phyloP scores from a whole-genome alignment of 148 eudicot genomes.

The Diospyros kaki region DNA sequence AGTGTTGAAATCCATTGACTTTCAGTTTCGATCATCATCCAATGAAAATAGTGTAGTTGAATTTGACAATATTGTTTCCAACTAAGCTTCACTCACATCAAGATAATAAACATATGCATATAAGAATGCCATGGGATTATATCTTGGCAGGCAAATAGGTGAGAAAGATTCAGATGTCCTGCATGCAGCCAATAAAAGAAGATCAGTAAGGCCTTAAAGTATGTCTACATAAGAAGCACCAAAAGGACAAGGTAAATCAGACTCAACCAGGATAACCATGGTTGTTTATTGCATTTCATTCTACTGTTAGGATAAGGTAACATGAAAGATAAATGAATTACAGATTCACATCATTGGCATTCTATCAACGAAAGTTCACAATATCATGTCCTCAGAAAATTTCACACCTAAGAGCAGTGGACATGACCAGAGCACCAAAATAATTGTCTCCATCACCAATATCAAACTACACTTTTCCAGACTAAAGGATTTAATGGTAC shows the following conservation, averaged over 20 bases:
- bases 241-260: neutral
- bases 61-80: neutral
- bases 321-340: neutral
- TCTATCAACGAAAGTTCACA: neutral
- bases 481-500: no score
- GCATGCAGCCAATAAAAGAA: slow-evolving; percentile 35
- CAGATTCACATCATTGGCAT: neutral
- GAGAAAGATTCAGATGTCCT: slow-evolving; percentile 99
- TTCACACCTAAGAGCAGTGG: slow-evolving; percentile 1
- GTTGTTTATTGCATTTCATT: neutral
- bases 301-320: neutral
- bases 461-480: no score
- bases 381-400: neutral
- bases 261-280: neutral
- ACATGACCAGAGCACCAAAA: neutral
- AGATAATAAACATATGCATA: slow-evolving; percentile 91
- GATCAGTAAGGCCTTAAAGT: neutral
- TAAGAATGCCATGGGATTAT: slow-evolving; percentile 93
- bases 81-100: slow-evolving; percentile 59
- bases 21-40: neutral
- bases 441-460: no score
- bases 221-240: neutral
- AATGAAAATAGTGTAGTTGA: slow-evolving; percentile 4
- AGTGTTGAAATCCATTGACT: slow-evolving; percentile 11
- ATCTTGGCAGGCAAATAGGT: slow-evolving; percentile 97